Percentiles rank a stretch among this genome's conserved stretches.
phyloP scores from a whole-genome alignment of 2,329 filamentous ascomycete species.

The Pseudopyrenochaeta lycopersici region DNA sequence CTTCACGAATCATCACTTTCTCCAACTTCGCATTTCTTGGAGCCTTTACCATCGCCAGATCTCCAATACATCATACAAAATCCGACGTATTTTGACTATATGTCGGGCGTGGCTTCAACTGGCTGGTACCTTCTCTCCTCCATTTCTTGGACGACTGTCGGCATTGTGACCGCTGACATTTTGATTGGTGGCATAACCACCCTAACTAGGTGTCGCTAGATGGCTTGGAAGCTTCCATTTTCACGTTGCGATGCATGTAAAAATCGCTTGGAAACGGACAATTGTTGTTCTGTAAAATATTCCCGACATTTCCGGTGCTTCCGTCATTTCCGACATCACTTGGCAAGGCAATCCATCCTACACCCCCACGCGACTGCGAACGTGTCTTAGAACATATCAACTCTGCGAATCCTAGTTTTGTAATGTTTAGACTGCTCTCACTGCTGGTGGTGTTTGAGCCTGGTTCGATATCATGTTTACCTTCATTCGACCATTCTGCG shows the following conservation, averaged over 20 bases:
- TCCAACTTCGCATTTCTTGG: too few species aligned
- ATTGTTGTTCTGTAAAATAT: too few species aligned
- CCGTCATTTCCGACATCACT: neutral
- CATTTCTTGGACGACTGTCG: conserved; percentile 1
- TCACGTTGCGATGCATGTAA: neutral
- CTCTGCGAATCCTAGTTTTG: too few species aligned
- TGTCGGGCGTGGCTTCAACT: conserved; percentile 1
- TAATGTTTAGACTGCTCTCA: too few species aligned
- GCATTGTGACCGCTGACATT: neutral
- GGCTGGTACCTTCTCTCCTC: neutral
- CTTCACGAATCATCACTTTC: too few species aligned
- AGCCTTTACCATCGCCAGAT: neutral
- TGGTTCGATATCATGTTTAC: too few species aligned
- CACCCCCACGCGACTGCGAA: too few species aligned
- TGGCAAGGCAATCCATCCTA: too few species aligned
- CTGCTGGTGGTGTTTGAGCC: too few species aligned
- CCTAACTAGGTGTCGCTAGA: neutral
- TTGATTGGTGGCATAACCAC: neutral
- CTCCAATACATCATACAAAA: neutral
- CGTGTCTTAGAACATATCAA: too few species aligned
- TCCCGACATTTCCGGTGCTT: neutral
- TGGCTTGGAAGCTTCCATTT: neutral
- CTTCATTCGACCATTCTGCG: too few species aligned
- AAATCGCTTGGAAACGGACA: too few species aligned
- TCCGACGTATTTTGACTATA: neutral